A percentile compares a stretch with the other conserved stretches of the same genome.
Evolutionary conservation across 768 basidiomycete genomes (phyloP).

Genomic region (Podaxis sp.): DNA sequence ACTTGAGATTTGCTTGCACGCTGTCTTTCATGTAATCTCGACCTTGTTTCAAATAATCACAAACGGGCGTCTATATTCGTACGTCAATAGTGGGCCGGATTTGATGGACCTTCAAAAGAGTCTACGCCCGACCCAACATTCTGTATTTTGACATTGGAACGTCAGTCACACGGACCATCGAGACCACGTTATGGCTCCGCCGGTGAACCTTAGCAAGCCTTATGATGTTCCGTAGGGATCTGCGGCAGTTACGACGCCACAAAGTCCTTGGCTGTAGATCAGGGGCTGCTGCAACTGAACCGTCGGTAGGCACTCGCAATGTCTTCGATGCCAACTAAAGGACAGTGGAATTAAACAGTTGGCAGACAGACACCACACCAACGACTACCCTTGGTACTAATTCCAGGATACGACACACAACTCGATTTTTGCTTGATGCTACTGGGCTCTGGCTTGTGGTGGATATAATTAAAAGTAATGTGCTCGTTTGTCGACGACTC

Average conservation of each 20-base stretch:
- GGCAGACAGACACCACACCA: neutral
- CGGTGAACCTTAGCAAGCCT: neutral
- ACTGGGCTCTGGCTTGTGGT: too few species aligned
- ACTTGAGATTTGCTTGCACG: conserved; percentile 28
- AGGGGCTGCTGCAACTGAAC: neutral
- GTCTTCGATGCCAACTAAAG: neutral
- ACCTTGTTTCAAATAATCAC: neutral
- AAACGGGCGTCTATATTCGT: neutral
- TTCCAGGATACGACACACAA: too few species aligned
- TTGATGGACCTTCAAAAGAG: neutral
- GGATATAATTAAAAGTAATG: too few species aligned
- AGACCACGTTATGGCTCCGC: neutral
- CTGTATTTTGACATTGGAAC: neutral
- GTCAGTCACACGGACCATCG: neutral
- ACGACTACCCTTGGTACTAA: neutral
- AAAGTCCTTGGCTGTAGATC: neutral
- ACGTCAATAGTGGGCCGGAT: too few species aligned
- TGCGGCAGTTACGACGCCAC: conserved; percentile 2
- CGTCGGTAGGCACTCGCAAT: neutral
- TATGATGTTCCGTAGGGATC: neutral
- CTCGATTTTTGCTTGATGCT: too few species aligned
- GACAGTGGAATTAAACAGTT: neutral
- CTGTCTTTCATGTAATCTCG: neutral
- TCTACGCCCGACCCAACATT: neutral
- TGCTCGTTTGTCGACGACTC: too few species aligned